Evolutionary conservation across 73 alveolate species (phyloP), one percentile per base, ranked within the genome.

Genomic region (Uronychia setigera): DNA sequence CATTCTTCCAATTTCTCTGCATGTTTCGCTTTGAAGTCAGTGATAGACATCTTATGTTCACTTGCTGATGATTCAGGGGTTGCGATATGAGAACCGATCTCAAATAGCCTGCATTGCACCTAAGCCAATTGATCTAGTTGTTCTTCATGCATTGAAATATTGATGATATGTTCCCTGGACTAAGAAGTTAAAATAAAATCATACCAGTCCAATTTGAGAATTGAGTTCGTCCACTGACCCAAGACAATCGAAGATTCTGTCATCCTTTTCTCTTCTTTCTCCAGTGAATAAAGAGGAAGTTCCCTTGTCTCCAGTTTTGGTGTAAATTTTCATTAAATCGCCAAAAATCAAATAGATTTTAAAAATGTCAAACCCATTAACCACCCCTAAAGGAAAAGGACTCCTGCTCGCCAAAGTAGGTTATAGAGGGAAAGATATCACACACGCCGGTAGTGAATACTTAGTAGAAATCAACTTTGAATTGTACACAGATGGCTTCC

Each of bases 301-400:
- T n/a, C 97, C 97, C 81, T 93, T 93, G 83, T 93, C 97, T 1
- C 97, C 97, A 14, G 97, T 93, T 19, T 46, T 46, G n/a, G 67
- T 46, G 67, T 46, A 46, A 46, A 46, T 46, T 46, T 46, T 46
- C 67, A 46, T 46, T 46, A 11, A 46, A 46, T 46, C 67, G 67
- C 67, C 5, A 46, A 46, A 11, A 5, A 46, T 46, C 5, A 46
- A 11, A 5, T 11, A 46, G 19, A 46, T 46, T 46, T n/a, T n/a
- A n/a, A n/a, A 46, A 46, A 46, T 46, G 67, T 46, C 67, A 46
- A n/a, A n/a, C n/a, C n/a, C n/a, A n/a, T n/a, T n/a, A n/a, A 46
- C 67, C 5, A 11, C 67, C 19, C 67, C 67, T 19, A 46, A 19
- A 19, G 67, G 67, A 11, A 5, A 46, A 46, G 67, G 5, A 19